phyloP scores from a whole-genome alignment of 371 early-diverging fungal genomes.

The Mucor velutinosus region DNA sequence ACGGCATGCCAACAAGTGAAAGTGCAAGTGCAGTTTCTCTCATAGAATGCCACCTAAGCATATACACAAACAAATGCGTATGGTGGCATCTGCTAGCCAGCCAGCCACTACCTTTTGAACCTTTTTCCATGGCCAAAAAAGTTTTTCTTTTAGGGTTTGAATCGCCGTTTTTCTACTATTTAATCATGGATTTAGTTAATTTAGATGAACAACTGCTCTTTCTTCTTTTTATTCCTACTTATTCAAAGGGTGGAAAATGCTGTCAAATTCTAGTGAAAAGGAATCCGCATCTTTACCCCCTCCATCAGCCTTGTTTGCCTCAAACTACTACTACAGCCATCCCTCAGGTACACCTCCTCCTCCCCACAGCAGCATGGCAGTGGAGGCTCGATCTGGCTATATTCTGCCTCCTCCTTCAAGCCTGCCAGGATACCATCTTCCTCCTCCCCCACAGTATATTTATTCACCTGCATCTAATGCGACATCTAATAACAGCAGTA shows the following conservation, averaged over 20 bases:
- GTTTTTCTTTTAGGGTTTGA: neutral
- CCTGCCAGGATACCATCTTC: slow-evolving; percentile 37
- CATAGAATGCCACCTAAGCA: neutral
- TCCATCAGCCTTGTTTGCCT: slow-evolving; percentile 30
- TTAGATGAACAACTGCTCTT: neutral
- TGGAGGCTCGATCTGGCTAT: slow-evolving; percentile 30
- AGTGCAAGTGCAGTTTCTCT: neutral
- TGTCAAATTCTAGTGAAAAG: slow-evolving; percentile 20
- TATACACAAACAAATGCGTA: neutral
- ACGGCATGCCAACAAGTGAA: neutral
- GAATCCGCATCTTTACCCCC: slow-evolving; percentile 33
- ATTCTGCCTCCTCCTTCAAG: slow-evolving; percentile 47
- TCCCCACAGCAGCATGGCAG: neutral
- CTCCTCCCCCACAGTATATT: slow-evolving; percentile 26
- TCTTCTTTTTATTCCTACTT: neutral
- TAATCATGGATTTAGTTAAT: neutral
- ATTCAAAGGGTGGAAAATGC: slow-evolving; percentile 3
- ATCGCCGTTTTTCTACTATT: neutral
- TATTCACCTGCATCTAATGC: slow-evolving; percentile 9
- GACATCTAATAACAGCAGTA: slow-evolving; percentile 1
- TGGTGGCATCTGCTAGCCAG: neutral
- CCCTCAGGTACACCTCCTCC: neutral
- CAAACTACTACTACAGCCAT: slow-evolving; percentile 14
- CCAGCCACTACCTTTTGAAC: neutral
- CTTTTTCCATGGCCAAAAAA: neutral